Evolutionary conservation across 1,139 yeast genomes (phyloP), one percentile per base, ranked within the genome.

Genomic region (Hanseniaspora gamundiae): DNA sequence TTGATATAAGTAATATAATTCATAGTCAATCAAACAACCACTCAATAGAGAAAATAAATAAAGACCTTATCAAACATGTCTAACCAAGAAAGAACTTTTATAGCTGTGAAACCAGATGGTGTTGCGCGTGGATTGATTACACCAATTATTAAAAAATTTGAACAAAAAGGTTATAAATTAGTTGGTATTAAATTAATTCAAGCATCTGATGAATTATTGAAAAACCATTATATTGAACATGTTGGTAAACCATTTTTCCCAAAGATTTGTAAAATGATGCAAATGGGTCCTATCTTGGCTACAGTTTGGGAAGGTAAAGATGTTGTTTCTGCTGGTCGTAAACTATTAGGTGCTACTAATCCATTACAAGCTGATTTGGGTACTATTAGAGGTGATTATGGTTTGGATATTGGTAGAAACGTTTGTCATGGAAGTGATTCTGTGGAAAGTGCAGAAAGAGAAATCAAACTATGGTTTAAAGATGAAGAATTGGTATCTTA

Each of bases 261-360:
- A 67, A 78, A 86, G 54, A 77, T 91, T 71, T 76, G 86, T 66
- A 75, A 87, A 59, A 88, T 88, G 87, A 91, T 93, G 99, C 76
- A 77, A 68, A 86, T 96, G 54, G 98, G 99, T 60, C 99, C 99
- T 67, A 85, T 93, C 59, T 78, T 91, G 62, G 98, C 98, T 60
- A 93, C 95, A 67, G 97, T 88, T 61, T 93, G 98, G 98, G 97
- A 93, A 73, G 99, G 99, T 72, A 91, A 88, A 78, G 96, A 91
- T 66, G 98, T 80, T 68, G 98, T 93, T 70, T 87, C 87, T 76
- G 94, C 85, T 70, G 98, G 98, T 68, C 85, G 99, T 76, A 81
- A 76, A 63, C 80, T 93, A 67, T 80, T 93, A 64, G 99, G 99
- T 73, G 97, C 98, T 59, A 93, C 98, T 73, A 88, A 93, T 85